These are phyloP conservation scores for Hevea brasiliensis DNA, from an alignment of 345 rosid genomes.

Conservation along the genomic window DNA sequence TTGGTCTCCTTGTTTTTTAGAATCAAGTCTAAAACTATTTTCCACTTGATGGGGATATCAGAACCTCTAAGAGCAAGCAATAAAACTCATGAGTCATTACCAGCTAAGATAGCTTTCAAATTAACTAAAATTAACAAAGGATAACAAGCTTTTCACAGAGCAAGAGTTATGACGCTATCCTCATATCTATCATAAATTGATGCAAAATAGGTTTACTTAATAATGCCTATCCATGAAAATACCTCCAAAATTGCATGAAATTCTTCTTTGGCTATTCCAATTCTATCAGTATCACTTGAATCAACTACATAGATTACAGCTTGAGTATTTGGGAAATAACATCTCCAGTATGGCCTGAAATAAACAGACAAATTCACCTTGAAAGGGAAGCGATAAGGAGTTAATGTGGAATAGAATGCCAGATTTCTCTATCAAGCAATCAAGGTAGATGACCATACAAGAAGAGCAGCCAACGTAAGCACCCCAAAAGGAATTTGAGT, in stretches of 20 bases:
- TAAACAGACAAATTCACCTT: background rate
- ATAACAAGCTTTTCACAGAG: background rate
- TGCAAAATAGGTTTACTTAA: background rate
- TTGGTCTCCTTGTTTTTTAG: background rate
- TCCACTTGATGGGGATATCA: background rate
- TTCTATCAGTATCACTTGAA: constrained; percentile 76
- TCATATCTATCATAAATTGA: background rate
- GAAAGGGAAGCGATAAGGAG: background rate
- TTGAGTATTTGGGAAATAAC: constrained; percentile 82
- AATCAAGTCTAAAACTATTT: background rate
- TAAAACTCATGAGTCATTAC: background rate
- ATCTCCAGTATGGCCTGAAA: constrained; percentile 81
- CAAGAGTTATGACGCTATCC: background rate
- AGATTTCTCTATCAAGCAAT: background rate
- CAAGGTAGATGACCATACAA: background rate
- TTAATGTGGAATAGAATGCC: background rate
- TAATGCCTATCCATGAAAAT: constrained; percentile 5
- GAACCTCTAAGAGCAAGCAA: background rate
- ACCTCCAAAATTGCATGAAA: constrained; percentile 85
- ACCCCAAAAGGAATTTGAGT: background rate
- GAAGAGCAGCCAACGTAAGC: too few species aligned
- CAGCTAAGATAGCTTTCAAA: background rate
- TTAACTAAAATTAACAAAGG: background rate
- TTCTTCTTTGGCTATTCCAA: constrained; percentile 70
- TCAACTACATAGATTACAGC: constrained; percentile 77